Evolutionary conservation across 176 grass and related monocot species (phyloP).

Genomic region (Aegilops umbellulata): DNA sequence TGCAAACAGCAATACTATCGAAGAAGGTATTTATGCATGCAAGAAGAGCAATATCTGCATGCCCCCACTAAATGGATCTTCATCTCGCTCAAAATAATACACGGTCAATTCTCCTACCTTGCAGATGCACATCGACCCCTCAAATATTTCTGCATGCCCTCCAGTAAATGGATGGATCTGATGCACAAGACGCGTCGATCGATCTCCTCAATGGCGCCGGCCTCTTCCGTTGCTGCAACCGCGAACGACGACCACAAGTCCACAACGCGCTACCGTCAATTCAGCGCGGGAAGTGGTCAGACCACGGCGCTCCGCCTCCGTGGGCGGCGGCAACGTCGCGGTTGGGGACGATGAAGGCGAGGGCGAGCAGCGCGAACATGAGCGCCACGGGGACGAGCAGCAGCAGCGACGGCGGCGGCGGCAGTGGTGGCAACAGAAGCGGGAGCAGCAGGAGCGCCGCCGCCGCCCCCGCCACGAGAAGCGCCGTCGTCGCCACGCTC

Average conservation of each 20-base stretch:
- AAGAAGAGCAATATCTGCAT: no score
- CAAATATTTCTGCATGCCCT: not conserved
- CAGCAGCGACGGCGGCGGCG: constrained; percentile 32
- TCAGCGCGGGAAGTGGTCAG: not conserved
- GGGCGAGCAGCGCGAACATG: constrained; percentile 29
- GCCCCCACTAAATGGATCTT: no score
- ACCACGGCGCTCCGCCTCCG: no score
- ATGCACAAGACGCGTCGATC: not conserved
- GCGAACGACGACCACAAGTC: no score
- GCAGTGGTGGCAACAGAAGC: constrained; percentile 33
- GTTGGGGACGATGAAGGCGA: constrained; percentile 31
- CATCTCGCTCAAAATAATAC: no score
- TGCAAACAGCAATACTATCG: no score
- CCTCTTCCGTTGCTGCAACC: not conserved
- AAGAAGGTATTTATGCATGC: no score
- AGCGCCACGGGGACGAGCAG: constrained; percentile 27
- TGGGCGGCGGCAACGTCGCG: not conserved
- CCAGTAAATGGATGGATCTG: not conserved
- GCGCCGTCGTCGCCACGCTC: not conserved
- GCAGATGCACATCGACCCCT: not conserved
- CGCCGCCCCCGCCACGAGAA: constrained; percentile 20
- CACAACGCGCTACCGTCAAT: not conserved
- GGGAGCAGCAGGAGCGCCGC: constrained; percentile 32
- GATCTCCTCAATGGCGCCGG: no score
- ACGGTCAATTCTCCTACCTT: not conserved